phyloP scores from a whole-genome alignment of 495 filamentous ascomycete species.

The Staphylotrichum longicolle region DNA sequence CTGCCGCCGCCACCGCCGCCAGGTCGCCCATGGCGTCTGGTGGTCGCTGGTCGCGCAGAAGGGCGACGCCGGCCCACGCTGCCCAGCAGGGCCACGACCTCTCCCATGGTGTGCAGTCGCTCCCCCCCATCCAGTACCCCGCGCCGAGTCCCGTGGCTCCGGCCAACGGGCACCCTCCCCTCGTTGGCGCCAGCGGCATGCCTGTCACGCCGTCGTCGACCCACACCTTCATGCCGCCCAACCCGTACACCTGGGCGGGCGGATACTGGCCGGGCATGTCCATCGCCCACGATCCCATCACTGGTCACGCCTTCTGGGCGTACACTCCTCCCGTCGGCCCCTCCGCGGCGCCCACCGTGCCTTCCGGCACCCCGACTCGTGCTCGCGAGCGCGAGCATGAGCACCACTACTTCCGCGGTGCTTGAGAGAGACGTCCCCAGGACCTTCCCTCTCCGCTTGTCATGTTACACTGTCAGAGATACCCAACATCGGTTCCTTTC shows the following conservation, averaged over 20 bases:
- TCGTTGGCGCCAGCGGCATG: conserved; percentile 12
- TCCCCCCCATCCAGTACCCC: background rate
- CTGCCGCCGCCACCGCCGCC: background rate
- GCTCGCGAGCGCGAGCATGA: background rate
- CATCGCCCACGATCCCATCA: conserved; percentile 11
- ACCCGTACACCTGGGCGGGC: conserved; percentile 9
- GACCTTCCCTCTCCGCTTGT: background rate
- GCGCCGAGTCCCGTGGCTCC: conserved; percentile 7
- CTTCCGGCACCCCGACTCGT: conserved; percentile 11
- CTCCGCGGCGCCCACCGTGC: background rate
- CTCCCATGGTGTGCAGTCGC: background rate
- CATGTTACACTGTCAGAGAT: conserved; percentile 14
- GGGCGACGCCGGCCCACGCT: background rate
- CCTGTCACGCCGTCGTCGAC: conserved; percentile 1
- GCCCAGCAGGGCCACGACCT: conserved; percentile 5
- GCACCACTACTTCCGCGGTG: conserved; percentile 7
- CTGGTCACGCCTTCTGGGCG: conserved; percentile 11
- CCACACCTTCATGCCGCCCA: background rate
- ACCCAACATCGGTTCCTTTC: conserved; percentile 14
- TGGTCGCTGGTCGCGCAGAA: background rate
- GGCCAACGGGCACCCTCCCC: background rate
- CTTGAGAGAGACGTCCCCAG: background rate
- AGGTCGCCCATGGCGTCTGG: conserved; percentile 1
- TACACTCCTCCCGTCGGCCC: conserved; percentile 10
- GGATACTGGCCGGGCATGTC: conserved; percentile 15